Base-by-base conservation (phyloP, 2,329 filamentous ascomycete genomes). In the Colletotrichum plurivorum region DNA sequence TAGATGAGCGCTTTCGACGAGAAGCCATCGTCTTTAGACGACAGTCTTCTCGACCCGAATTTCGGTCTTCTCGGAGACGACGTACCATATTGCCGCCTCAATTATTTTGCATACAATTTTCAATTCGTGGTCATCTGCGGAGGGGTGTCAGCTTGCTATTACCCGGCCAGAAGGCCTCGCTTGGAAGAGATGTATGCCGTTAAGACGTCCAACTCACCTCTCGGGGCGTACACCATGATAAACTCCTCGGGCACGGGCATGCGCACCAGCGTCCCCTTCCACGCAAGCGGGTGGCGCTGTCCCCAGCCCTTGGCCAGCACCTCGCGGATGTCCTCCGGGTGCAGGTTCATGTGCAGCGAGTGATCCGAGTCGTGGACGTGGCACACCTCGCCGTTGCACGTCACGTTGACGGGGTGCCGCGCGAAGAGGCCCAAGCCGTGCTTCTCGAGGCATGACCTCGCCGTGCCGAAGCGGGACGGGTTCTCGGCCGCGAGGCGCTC, bases 181-280 rank as follows among this genome's bases (percentile, higher is more conserved):
- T 9, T 10, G 10, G 31, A 10, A 10, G 10, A 36, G 31, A 5
- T 9, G 31, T 25, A 25, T 25, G 22, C 4, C 3, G 22, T 25
- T 8, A 56, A n/a, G 27, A 27, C n/a, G 10, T 15, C 18, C 31
- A 20, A 67, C 67, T 31, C 73, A 83, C 87, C 81, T 75, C 92
- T 83, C 2, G 94, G 94, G 18, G 94, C 93, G 80, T 97, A 97
- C 5, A 97, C 84, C 89, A 97, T 90, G 66, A 94, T 84, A 78
- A 97, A 97, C 49, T 92, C 91, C 4, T 85, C 82, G 0, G 93
- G 93, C 63, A 96, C 90, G 58, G 92, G 92, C 75, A 89, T 86
- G 70, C 85, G 84, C 71, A 80, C 59, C 31, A 91, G 86, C 84
- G 88, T 90, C 51, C 89, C 88, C 62, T 89, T 90, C 74, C 89